Evolutionary conservation across 2,329 filamentous ascomycete genomes (phyloP).

Genomic region (Helotiales sp.): DNA sequence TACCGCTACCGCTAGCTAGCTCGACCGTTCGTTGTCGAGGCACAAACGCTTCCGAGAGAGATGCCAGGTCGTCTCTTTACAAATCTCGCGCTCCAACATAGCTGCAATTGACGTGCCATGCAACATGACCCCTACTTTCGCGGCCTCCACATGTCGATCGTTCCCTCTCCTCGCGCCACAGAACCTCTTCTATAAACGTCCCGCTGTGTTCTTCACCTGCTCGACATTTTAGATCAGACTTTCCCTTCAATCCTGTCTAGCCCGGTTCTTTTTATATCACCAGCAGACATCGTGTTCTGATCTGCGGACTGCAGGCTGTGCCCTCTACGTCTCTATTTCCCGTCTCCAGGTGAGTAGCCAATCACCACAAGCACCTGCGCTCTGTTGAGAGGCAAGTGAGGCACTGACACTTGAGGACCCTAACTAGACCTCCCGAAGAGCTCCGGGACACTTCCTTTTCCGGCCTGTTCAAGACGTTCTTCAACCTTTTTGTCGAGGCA

Average conservation of each 20-base stretch:
- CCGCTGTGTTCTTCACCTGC: background rate
- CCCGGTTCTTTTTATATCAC: constrained; percentile 1
- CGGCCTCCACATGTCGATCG: constrained; percentile 30
- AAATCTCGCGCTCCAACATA: no score
- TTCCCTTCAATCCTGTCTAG: constrained; percentile 7
- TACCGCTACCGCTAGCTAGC: no score
- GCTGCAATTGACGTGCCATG: no score
- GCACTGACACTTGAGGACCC: constrained; percentile 12
- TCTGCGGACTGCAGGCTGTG: background rate
- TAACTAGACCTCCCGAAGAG: constrained; percentile 6
- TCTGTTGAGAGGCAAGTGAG: constrained; percentile 13
- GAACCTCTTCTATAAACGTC: constrained; percentile 6
- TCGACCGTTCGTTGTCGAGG: no score
- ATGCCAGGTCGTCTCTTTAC: no score
- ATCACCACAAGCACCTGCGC: constrained; percentile 10
- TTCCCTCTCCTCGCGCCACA: constrained; percentile 13
- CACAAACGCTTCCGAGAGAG: no score
- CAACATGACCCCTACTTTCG: no score
- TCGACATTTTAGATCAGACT: background rate
- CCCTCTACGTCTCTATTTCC: background rate
- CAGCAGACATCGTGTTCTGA: background rate
- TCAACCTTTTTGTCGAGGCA: background rate
- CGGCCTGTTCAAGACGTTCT: background rate
- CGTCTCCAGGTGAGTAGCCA: constrained; percentile 15
- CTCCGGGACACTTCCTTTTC: constrained; percentile 5